Conservation (phyloP, 768 basidiomycete genomes). For the Leccinum aurantiacum region DNA sequence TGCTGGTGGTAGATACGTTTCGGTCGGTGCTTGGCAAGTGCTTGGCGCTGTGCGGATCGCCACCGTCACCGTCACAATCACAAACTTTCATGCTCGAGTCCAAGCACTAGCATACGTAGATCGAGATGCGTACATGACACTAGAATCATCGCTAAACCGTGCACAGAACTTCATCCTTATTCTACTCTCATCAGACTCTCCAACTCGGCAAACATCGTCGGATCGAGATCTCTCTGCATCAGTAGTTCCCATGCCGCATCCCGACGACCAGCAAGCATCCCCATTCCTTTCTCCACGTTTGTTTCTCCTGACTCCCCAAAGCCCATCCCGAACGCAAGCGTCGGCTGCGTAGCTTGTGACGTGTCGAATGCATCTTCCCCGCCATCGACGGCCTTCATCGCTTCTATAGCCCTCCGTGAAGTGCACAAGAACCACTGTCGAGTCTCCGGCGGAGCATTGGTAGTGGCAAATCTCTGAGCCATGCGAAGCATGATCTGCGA, state of each 20-base stretch:
- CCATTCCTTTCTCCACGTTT: constrained; percentile 68
- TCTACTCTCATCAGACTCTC: constrained; percentile 76
- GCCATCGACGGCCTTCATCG: constrained; percentile 77
- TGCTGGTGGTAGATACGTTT: constrained; percentile 8
- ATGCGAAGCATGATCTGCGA: constrained; percentile 69
- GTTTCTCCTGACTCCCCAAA: constrained; percentile 73
- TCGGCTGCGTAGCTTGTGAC: constrained; percentile 54
- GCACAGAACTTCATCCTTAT: constrained; percentile 28
- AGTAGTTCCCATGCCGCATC: constrained; percentile 72
- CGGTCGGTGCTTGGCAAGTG: background rate
- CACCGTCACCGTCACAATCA: constrained; percentile 5
- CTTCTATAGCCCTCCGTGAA: constrained; percentile 68
- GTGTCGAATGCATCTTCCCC: constrained; percentile 73
- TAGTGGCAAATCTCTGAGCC: constrained; percentile 59
- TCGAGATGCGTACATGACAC: constrained; percentile 6
- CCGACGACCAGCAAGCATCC: constrained; percentile 69
- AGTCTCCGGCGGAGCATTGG: constrained; percentile 46
- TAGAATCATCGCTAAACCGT: constrained; percentile 9
- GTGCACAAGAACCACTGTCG: constrained; percentile 54
- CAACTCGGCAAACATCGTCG: constrained; percentile 72
- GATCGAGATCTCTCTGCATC: constrained; percentile 72
- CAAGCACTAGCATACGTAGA: background rate
- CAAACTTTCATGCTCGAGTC: background rate
- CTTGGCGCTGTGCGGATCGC: constrained; percentile 6
- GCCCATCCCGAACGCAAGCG: constrained; percentile 82